Base-by-base conservation (phyloP, 2,329 filamentous ascomycete species). In the Coleophoma crateriformis region DNA sequence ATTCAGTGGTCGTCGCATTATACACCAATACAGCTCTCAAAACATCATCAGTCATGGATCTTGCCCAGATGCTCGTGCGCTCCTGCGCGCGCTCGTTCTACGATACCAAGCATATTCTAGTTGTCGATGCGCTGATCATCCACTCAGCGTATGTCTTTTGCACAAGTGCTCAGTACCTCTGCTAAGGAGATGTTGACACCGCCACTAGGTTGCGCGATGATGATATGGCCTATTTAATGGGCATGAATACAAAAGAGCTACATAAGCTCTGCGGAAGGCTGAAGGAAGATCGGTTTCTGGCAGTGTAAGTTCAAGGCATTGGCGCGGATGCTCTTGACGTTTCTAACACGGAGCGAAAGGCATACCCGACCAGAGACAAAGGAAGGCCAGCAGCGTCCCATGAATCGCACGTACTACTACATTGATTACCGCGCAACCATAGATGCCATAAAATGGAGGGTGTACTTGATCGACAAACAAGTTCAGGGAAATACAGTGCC, bases 351-450 rank as follows among this genome's bases (percentile, higher is more conserved):
- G 40, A 50, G 37, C 34, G n/a, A 22, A 63, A 88, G 79, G 61
- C 84, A 85, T 66, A 83, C 84, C 33, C 84, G 90, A 53, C 81
- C 84, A 45, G 90, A 96, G 66, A 73, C 87, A 49, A 84, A 85
- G 57, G 87, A 91, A 63, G 89, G 88, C 46, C 88, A 90, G 52
- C 85, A 87, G 50, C 85, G 90, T 47, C 87, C 89, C 5, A 85
- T 87, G 58, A 90, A 87, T 64, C 82, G 89, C 61, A 95, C 92
- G 54, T 99, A 96, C 77, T 99, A 95, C 73, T 99, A 89, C 70
- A 92, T 99, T 66, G 91, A 96, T 66, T 95, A 95, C 63, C 89
- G 94, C 52, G 87, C 89, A 50, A 90, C 92, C 34, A 90, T 99
- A 63, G 94, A 99, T 70, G 90, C 89, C 45, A 95, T 96, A 71